Percentiles rank a stretch among this genome's conserved stretches.
Conservation (phyloP, 2,329 filamentous ascomycete genomes). For the Paraphoma chrysanthemicola region DNA sequence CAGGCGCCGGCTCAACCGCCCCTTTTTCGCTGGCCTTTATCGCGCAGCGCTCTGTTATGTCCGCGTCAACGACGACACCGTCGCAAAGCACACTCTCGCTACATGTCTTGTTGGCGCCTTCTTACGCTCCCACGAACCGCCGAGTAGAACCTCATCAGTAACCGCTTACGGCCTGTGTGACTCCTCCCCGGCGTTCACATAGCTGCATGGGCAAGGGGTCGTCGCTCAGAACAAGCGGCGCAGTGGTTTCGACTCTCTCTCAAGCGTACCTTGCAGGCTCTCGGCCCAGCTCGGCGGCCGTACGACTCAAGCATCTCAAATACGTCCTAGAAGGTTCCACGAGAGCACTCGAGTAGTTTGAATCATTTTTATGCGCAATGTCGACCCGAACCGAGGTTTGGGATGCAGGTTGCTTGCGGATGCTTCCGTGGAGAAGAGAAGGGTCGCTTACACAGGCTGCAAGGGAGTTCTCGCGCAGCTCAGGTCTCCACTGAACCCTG, state of each 20-base stretch:
- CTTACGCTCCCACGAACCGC: conserved; percentile 26
- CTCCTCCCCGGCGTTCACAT: conserved; percentile 31
- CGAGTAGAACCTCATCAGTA: conserved; percentile 25
- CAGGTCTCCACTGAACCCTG: conserved; percentile 7
- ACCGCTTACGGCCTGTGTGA: conserved; percentile 33
- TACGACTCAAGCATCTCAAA: conserved; percentile 38
- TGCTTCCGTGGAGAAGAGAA: background rate
- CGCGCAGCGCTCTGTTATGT: conserved; percentile 27
- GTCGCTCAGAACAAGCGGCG: conserved; percentile 35
- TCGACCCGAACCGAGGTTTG: conserved; percentile 10
- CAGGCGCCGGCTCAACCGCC: conserved; percentile 23
- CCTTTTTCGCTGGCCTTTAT: conserved; percentile 27
- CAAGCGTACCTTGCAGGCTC: conserved; percentile 45
- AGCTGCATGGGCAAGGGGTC: conserved; percentile 42
- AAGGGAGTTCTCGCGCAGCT: conserved; percentile 1
- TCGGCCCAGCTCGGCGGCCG: conserved; percentile 28
- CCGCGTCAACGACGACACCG: conserved; percentile 21
- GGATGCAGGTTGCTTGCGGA: conserved; percentile 1
- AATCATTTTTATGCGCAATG: conserved; percentile 23
- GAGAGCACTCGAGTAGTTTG: conserved; percentile 19
- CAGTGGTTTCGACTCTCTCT: conserved; percentile 13
- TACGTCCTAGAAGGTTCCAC: conserved; percentile 30
- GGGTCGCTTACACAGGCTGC: conserved; percentile 5
- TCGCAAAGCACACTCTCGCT: conserved; percentile 17
- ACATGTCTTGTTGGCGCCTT: conserved; percentile 12